Base-by-base conservation (phyloP, 2,329 filamentous ascomycete species). In the Cadophora sp. region DNA sequence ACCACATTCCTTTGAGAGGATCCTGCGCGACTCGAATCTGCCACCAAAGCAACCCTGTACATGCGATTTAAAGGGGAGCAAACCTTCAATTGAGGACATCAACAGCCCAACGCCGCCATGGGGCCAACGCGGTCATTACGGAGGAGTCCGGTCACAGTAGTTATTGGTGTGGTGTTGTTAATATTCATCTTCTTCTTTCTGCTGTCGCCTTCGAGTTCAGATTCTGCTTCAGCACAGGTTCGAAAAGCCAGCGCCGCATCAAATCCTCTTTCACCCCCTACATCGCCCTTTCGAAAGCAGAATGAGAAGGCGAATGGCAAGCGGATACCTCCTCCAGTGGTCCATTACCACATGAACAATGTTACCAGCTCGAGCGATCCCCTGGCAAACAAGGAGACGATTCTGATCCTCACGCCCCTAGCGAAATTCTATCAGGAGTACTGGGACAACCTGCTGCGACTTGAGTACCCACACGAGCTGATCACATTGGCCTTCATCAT, bases 401-500 rank as follows among this genome's bases (percentile, higher is more conserved):
- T 99, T 68, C 89, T 99, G 65, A 92, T 99, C 77, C 87, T 99
- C 69, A 97, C 96, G 1, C 96, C 96, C 11, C 90, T 99, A 81
- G 92, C 93, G 37, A 89, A 92, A 71, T 99, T 98, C 85, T 98
- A 97, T 81, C 90, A 92, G 75, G 90, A 87, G 74, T 99, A 98
- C 83, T 99, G 96, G 95, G 91, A 97, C 79, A 99, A 98, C 76
- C 85, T 99, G 31, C 79, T 94, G 73, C 88, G 88, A 78, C 86
- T 99, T 66, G 86, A 82, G 76, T 99, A 98, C 79, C 96, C 96
- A 3, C 96, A 97, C 81, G 92, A 97, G 68, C 88, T 98, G 71
- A 97, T 99, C 77, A 97, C 93, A 0, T 85, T 99, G 31, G 96
- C 93, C 48, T 99, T 98, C 82, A 98, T 99, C 77, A 90, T 97